Conservation (phyloP, 768 basidiomycete genomes). For the Boletus rufocinnamomeus region DNA sequence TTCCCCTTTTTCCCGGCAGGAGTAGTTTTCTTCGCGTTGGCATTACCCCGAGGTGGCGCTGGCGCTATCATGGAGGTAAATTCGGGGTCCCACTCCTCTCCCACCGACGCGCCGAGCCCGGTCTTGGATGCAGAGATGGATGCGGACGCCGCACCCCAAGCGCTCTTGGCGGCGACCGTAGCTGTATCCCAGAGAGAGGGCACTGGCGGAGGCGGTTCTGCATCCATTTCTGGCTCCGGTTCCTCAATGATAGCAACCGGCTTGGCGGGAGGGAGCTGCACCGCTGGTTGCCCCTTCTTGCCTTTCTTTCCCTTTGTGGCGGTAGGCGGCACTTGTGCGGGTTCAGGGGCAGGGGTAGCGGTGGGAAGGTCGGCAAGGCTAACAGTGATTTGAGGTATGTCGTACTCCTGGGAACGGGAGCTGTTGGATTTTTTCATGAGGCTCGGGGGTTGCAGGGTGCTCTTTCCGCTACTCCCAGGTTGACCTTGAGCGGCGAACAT, state of each 20-base stretch:
- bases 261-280: constrained; percentile 14
- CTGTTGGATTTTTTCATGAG: constrained; percentile 32
- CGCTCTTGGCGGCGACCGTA: constrained; percentile 13
- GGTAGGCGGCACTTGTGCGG: constrained; percentile 12
- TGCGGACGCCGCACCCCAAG: constrained; percentile 9
- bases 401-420: constrained; percentile 28
- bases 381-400: constrained; percentile 31
- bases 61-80: neutral
- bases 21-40: constrained; percentile 15
- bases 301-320: constrained; percentile 28
- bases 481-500: constrained; percentile 13
- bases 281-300: constrained; percentile 23
- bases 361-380: constrained; percentile 22
- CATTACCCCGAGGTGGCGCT: constrained; percentile 7
- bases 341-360: constrained; percentile 6
- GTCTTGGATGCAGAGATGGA: constrained; percentile 6
- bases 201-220: constrained; percentile 23
- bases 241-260: constrained; percentile 22
- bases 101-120: constrained; percentile 3
- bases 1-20: constrained; percentile 25
- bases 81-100: constrained; percentile 13
- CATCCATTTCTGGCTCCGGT: constrained; percentile 17
- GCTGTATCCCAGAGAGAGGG: constrained; percentile 24
- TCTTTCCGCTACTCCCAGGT: constrained; percentile 8
- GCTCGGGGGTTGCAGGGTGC: constrained; percentile 20